Percentiles rank a stretch among this genome's conserved stretches.
Conservation (phyloP, 2,329 filamentous ascomycete species). For the Trichoderma atrobrunneum region DNA sequence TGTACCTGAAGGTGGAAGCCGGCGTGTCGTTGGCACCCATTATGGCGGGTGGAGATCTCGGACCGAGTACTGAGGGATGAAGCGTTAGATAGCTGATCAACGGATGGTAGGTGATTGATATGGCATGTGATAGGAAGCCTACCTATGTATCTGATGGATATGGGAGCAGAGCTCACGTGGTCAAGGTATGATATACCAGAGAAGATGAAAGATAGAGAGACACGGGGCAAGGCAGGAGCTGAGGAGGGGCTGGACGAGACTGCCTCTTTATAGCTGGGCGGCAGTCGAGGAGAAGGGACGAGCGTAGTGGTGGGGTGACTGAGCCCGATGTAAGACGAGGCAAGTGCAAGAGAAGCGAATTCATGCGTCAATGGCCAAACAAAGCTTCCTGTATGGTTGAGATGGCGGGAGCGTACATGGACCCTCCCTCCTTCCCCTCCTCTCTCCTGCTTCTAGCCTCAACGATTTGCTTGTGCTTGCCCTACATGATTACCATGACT, state of each 20-base stretch:
- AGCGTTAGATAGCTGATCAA: neutral
- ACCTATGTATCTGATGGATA: neutral
- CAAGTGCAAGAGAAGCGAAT: neutral
- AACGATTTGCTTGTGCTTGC: neutral
- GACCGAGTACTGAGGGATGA: neutral
- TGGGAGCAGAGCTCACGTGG: neutral
- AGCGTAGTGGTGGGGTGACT: constrained; percentile 10
- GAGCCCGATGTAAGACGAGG: constrained; percentile 12
- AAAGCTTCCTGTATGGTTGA: neutral
- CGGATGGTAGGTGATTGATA: neutral
- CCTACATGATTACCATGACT: neutral
- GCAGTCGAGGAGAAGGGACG: neutral
- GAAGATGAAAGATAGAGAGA: neutral
- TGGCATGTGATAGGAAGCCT: neutral
- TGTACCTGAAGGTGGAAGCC: constrained; percentile 50
- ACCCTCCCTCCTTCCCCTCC: neutral
- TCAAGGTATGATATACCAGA: neutral
- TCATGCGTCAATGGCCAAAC: neutral
- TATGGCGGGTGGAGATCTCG: constrained; percentile 23
- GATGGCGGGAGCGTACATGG: neutral
- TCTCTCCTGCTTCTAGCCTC: neutral
- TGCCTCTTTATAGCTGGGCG: constrained; percentile 5
- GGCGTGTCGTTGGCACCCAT: constrained; percentile 45
- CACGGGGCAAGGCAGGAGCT: neutral
- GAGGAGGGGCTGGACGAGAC: neutral